Percentiles rank a stretch among this genome's conserved stretches.
Evolutionary conservation across 2,329 filamentous ascomycete genomes (phyloP).

Genomic region (Aspergillus jensenii): DNA sequence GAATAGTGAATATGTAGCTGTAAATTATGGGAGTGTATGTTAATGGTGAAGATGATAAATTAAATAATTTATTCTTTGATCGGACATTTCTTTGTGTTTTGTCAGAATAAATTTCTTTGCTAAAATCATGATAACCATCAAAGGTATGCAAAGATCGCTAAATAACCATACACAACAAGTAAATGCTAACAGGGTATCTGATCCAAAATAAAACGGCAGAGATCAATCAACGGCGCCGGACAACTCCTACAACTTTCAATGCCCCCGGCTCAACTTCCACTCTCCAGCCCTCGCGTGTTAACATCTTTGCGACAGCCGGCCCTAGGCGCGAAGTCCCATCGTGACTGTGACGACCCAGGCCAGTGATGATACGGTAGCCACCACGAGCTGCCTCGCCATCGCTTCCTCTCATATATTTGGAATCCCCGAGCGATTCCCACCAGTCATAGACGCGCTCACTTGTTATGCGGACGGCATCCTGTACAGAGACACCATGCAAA

Average conservation of each 20-base stretch:
- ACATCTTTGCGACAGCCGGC: constrained; percentile 72
- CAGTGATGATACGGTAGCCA: constrained; percentile 76
- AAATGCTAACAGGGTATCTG: constrained; percentile 18
- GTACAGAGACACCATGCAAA: constrained; percentile 78
- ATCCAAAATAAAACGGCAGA: neutral
- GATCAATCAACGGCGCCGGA: constrained; percentile 26
- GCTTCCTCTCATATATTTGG: constrained; percentile 50
- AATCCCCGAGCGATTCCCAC: constrained; percentile 74
- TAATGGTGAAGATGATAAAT: neutral
- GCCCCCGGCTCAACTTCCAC: constrained; percentile 70
- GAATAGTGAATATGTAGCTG: neutral
- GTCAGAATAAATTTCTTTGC: neutral
- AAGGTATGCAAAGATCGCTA: neutral
- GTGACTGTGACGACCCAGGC: constrained; percentile 73
- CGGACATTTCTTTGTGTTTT: neutral
- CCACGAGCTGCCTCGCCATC: constrained; percentile 46
- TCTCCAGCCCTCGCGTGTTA: constrained; percentile 81
- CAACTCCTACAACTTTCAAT: constrained; percentile 66
- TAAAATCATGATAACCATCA: neutral
- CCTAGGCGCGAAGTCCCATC: constrained; percentile 75
- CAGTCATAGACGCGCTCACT: constrained; percentile 65
- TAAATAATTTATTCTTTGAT: neutral
- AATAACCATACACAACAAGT: neutral
- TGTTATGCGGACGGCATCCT: constrained; percentile 78
- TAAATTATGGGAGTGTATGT: neutral